Conservation (phyloP, 805 yeast species). For the Millerozyma acaciae region DNA sequence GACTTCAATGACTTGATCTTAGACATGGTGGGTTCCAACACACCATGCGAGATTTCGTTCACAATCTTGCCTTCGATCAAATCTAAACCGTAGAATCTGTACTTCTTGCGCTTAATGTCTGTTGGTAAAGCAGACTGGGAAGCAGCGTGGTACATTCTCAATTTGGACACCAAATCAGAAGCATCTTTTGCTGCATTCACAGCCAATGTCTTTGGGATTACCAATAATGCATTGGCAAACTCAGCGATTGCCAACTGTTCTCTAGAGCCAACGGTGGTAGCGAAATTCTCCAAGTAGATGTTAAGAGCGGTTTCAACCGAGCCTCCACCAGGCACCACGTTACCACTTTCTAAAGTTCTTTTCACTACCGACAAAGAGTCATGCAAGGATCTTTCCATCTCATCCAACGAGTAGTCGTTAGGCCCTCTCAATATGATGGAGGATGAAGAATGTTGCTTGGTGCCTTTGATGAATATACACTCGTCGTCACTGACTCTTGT, state of each 20-base stretch:
- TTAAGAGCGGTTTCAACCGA: conserved; percentile 97
- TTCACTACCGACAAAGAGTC: conserved; percentile 93
- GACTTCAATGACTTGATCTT: conserved; percentile 90
- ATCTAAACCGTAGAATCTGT: conserved; percentile 91
- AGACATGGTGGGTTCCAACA: conserved; percentile 91
- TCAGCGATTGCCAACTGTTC: conserved; percentile 98
- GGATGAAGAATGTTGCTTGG: conserved; percentile 85
- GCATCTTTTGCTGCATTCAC: conserved; percentile 98
- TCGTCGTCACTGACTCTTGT: conserved; percentile 93
- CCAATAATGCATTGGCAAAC: conserved; percentile 83
- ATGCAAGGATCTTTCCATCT: conserved; percentile 96
- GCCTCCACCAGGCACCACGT: conserved; percentile 98
- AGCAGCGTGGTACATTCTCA: conserved; percentile 95
- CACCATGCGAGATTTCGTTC: conserved; percentile 80
- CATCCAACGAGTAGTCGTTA: conserved; percentile 91
- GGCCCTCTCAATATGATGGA: conserved; percentile 94
- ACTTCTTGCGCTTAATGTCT: conserved; percentile 80
- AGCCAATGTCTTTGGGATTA: conserved; percentile 95
- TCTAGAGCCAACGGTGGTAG: conserved; percentile 95
- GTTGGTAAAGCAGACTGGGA: conserved; percentile 80
- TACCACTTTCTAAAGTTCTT: conserved; percentile 90
- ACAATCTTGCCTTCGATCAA: conserved; percentile 87
- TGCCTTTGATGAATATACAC: conserved; percentile 87
- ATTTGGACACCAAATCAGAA: conserved; percentile 87
- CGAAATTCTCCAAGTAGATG: conserved; percentile 92